Conservation (phyloP, 148 eudicot species). For the Hydrangea macrophylla region DNA sequence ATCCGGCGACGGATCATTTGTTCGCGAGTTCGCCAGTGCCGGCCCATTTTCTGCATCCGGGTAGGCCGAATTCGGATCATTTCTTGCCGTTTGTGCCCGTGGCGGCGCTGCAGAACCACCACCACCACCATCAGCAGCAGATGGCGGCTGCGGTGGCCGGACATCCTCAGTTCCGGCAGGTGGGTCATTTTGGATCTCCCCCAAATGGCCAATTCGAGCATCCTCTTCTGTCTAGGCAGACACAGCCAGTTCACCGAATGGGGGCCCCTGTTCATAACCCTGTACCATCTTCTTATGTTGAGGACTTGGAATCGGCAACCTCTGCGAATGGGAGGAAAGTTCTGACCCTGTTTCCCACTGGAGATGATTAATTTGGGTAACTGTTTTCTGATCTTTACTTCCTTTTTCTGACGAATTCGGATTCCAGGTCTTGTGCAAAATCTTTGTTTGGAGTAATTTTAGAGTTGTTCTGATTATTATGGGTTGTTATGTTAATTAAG, state of each 20-base stretch:
- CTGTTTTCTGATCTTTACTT: not conserved
- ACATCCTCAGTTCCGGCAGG: slow-evolving; percentile 36
- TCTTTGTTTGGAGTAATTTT: slow-evolving; percentile 13
- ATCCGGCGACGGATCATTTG: slow-evolving; percentile 71
- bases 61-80: slow-evolving; percentile 47
- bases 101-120: slow-evolving; percentile 36
- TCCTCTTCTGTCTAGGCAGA: slow-evolving; percentile 52
- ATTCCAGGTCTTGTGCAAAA: slow-evolving; percentile 15
- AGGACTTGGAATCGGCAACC: slow-evolving; percentile 60
- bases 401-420: not conserved
- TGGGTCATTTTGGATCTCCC: slow-evolving; percentile 54
- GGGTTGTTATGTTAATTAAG: slow-evolving; percentile 17
- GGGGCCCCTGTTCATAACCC: slow-evolving; percentile 44
- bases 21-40: slow-evolving; percentile 92
- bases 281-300: slow-evolving; percentile 36
- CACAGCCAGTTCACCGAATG: slow-evolving; percentile 42
- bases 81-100: slow-evolving; percentile 58
- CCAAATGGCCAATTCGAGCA: slow-evolving; percentile 55
- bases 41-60: slow-evolving; percentile 64
- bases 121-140: slow-evolving; percentile 51
- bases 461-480: slow-evolving; percentile 6
- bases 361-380: slow-evolving; percentile 46
- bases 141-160: slow-evolving; percentile 22
- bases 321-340: slow-evolving; percentile 53
- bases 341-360: slow-evolving; percentile 77